These are phyloP conservation scores for Chytridium lagenaria DNA, from an alignment of 371 early-diverging fungal species.

Conservation along the genomic window DNA sequence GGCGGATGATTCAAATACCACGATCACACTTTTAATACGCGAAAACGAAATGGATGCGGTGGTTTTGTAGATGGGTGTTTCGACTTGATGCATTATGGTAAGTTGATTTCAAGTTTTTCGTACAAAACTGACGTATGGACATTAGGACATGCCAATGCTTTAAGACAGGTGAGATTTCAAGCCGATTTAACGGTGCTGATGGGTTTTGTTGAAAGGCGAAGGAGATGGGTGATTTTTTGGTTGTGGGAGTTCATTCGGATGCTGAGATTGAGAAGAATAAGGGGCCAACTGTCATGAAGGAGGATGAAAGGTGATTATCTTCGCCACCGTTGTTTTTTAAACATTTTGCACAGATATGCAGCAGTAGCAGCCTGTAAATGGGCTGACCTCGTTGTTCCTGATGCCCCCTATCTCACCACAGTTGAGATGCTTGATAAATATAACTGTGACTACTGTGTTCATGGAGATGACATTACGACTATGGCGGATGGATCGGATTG, in stretches of 20 bases:
- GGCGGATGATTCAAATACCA: no score
- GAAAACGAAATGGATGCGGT: background rate
- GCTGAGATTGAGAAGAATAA: slow-evolving; percentile 90
- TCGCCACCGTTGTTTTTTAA: background rate
- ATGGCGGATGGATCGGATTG: slow-evolving; percentile 95
- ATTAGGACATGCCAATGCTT: slow-evolving; percentile 93
- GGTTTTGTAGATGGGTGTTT: slow-evolving; percentile 82
- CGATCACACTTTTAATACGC: background rate
- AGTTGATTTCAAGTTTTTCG: background rate
- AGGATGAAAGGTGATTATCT: slow-evolving; percentile 81
- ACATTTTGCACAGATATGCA: slow-evolving; percentile 89
- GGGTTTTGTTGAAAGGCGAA: slow-evolving; percentile 68
- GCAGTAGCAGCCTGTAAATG: slow-evolving; percentile 96
- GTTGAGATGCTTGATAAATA: slow-evolving; percentile 82
- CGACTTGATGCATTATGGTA: slow-evolving; percentile 92
- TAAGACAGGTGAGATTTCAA: slow-evolving; percentile 86
- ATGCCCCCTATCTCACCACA: slow-evolving; percentile 93
- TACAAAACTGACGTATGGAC: background rate
- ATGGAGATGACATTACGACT: slow-evolving; percentile 96
- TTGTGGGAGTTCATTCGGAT: slow-evolving; percentile 97
- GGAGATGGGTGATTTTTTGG: slow-evolving; percentile 89
- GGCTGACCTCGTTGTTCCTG: slow-evolving; percentile 90
- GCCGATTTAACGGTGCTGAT: no score
- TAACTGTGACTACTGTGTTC: slow-evolving; percentile 91
- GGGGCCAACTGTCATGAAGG: slow-evolving; percentile 95